Evolutionary conservation across 2,329 filamentous ascomycete genomes (phyloP), one percentile per base, ranked within the genome.

Genomic region (Trichoderma hamatum): DNA sequence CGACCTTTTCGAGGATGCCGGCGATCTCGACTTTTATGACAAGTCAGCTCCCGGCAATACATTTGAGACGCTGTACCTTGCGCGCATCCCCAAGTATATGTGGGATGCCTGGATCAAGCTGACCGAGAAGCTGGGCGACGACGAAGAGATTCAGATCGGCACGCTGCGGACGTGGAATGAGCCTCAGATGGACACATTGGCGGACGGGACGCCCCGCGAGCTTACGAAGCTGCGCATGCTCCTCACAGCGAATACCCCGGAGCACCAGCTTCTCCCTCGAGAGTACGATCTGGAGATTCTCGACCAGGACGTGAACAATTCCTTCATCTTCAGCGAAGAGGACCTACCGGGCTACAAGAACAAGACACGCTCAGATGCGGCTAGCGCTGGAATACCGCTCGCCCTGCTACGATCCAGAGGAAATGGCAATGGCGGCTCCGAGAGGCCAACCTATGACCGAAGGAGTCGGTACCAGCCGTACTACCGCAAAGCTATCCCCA

Each of bases 291-390:
- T 98, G 69, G 89, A 93, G 58, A 85, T 93, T 58, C 89, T 81
- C 67, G 83, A 85, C 61, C 76, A 79, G 67, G 78, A 87, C n/a
- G 88, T 95, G 39, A 88, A 88, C 75, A 97, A 97, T 80, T 96
- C 94, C 24, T 97, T 92, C 77, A 84, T 98, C 68, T 99, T 99
- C 77, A 94, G 92, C 51, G 96, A 99, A 80, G 94, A 97, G 78
- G 93, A 98, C 76, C 86, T 97, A 26, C 92, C 94, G 0, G 75
- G 78, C 19, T 81, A 78, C 75, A 78, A 78, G 77, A 86, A 86
- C 75, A 86, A 84, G 74, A 80, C 81, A 59, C 83, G 85, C 62
- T 83, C 84, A n/a, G 85, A 88, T 65, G 85, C 86, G 10, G 81
- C 86, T 3, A 86, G 84, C 55, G 85, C 83, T 21, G 86, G 88